Evolutionary conservation across 257 asterid species (phyloP), one percentile per base, ranked within the genome.

Genomic region (Petrea volubilis): DNA sequence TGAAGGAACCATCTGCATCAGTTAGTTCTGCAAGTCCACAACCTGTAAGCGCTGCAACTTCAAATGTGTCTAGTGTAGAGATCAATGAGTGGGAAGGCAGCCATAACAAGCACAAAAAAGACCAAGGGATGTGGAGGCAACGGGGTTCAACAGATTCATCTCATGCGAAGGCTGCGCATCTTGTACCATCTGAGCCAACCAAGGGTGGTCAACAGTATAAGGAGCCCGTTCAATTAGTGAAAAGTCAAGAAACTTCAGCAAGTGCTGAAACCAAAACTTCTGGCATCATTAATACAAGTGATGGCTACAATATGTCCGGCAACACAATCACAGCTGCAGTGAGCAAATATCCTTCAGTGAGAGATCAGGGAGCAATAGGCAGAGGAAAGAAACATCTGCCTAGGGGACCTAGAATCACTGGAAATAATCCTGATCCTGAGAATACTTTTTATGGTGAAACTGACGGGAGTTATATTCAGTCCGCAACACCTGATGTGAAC

Each of bases 121-220:
- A 78, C 25, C 86, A 83, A 38, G 96, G 90, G 57, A 76, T 78
- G 2, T 87, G 93, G 96, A 85, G 81, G 28, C 95, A 81, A 60
- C 74, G 92, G 64, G 87, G 83, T 64, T 47, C 84, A 24, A 40
- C 79, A 20, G 90, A 86, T 66, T 41, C 84, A 63, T 75, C 78
- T 52, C 79, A 67, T 17, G 20, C 21, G 58, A 80, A 78, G 74
- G 79, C 66, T 75, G 65, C 29, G 51, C 67, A 52, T 47, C 31
- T 67, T 44, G 86, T 61, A 41, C 65, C 85, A 11, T 77, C 87
- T 25, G 87, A 83, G 72, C 71, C 87, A 28, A 63, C 40, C 52
- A 83, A 71, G 65, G 86, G 64, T 27, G 10, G 60, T 72, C 80
- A 72, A 53, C 78, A 69, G 64, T 50, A 77, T 7, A 64, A 21